phyloP scores from a whole-genome alignment of 2,329 filamentous ascomycete species.

The Colletotrichum sp. region DNA sequence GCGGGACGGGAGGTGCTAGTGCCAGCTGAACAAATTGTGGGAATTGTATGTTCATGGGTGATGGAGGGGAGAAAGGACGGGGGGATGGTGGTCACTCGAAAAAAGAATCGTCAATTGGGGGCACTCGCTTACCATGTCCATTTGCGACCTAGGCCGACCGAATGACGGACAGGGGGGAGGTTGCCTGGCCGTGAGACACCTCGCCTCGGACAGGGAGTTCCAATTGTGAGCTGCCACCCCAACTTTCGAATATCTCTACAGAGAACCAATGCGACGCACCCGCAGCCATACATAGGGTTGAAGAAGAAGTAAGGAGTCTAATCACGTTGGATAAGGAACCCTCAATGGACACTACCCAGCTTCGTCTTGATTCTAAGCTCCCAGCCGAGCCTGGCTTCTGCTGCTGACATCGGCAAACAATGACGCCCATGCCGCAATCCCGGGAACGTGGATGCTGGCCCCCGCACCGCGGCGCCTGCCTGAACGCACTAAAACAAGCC shows the following conservation, averaged over 20 bases:
- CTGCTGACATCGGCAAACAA: background rate
- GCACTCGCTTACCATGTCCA: conserved; percentile 9
- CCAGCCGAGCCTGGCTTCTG: background rate
- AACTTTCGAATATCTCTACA: background rate
- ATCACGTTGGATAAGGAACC: no score
- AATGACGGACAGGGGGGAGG: background rate
- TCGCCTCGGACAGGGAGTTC: no score
- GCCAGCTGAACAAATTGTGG: background rate
- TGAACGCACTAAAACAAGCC: background rate
- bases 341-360: no score
- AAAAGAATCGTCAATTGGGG: background rate
- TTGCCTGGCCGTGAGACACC: background rate
- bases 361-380: no score
- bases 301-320: no score
- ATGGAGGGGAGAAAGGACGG: background rate
- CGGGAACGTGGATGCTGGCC: background rate
- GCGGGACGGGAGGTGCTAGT: background rate
- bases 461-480: background rate
- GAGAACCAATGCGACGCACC: background rate
- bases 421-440: background rate
- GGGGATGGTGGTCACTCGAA: background rate
- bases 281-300: no score
- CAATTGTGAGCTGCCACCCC: background rate
- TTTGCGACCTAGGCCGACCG: background rate
- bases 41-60: background rate